Conservation (phyloP, 225 moss, liverwort and hornwort species). For the Bryoerythrophyllum caledonicum region DNA sequence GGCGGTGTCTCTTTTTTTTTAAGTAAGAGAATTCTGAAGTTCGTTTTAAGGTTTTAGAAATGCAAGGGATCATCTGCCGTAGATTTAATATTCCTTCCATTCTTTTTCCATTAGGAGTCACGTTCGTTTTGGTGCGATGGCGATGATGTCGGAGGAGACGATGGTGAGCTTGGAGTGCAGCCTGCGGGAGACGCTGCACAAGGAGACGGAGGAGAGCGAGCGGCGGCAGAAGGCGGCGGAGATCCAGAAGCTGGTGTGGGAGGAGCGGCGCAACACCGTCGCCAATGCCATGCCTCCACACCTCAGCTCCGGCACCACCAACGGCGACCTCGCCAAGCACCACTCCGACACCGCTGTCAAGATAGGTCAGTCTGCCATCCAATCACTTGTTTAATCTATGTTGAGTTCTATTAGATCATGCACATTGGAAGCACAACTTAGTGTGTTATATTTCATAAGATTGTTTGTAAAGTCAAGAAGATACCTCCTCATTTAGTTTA, state of each 20-base stretch:
- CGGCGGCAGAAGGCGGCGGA: conserved; percentile 52
- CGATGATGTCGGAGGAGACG: conserved; percentile 24
- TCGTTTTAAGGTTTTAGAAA: no score
- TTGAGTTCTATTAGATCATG: no score
- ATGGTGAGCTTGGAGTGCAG: conserved; percentile 49
- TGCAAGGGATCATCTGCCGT: no score
- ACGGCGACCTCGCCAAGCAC: conserved; percentile 28
- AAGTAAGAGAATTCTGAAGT: no score
- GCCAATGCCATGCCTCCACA: conserved; percentile 21
- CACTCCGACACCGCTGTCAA: conserved; percentile 29
- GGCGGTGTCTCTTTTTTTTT: no score
- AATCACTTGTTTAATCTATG: no score
- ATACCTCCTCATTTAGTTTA: no score
- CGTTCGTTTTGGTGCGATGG: background rate
- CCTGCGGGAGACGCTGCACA: conserved; percentile 51
- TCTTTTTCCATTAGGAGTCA: background rate
- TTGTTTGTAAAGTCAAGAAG: no score
- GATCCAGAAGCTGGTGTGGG: conserved; percentile 67
- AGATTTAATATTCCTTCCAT: no score
- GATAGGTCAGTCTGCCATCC: conserved; percentile 2
- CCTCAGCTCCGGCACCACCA: conserved; percentile 27
- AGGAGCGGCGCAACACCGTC: conserved; percentile 24
- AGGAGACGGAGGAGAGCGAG: conserved; percentile 55
- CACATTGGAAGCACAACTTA: no score
- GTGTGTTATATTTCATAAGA: no score